phyloP scores from a whole-genome alignment of 2,329 filamentous ascomycete species.

The Alternaria triticimaculans region DNA sequence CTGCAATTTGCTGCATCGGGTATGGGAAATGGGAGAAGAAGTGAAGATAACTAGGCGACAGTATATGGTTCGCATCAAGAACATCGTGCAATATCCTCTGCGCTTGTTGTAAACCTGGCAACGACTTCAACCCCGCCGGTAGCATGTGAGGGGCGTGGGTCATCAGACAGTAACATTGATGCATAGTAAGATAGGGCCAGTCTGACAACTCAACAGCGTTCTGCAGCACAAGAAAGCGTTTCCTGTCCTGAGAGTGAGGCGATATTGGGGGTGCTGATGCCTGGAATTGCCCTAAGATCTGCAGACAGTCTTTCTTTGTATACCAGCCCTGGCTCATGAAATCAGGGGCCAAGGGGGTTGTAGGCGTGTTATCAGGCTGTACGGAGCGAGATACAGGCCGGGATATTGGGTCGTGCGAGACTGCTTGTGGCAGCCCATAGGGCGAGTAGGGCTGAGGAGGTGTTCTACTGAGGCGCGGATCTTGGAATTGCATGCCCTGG shows the following conservation, averaged over 20 bases:
- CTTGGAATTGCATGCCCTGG: conserved; percentile 1
- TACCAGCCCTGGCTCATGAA: conserved; percentile 16
- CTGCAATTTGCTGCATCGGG: conserved; percentile 35
- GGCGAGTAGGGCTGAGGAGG: conserved; percentile 9
- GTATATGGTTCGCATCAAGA: conserved; percentile 54
- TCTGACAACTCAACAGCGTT: conserved; percentile 39
- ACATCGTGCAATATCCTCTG: conserved; percentile 51
- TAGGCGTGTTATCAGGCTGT: background rate
- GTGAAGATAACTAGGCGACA: conserved; percentile 50
- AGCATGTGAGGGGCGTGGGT: conserved; percentile 44
- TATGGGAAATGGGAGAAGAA: conserved; percentile 60
- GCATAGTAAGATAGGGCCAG: conserved; percentile 39
- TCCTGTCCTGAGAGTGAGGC: conserved; percentile 7
- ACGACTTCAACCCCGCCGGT: conserved; percentile 47
- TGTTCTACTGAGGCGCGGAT: background rate
- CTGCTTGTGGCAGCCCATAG: background rate
- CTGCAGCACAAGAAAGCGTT: conserved; percentile 40
- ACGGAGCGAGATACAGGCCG: background rate
- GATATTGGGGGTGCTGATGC: background rate
- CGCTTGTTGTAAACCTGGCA: conserved; percentile 35
- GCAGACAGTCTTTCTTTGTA: conserved; percentile 15
- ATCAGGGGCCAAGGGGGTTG: background rate
- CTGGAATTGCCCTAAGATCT: conserved; percentile 12
- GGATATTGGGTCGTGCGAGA: background rate
- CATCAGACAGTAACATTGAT: conserved; percentile 40